Base-by-base conservation (phyloP, 331 rosid species). In the Ulmus americana region DNA sequence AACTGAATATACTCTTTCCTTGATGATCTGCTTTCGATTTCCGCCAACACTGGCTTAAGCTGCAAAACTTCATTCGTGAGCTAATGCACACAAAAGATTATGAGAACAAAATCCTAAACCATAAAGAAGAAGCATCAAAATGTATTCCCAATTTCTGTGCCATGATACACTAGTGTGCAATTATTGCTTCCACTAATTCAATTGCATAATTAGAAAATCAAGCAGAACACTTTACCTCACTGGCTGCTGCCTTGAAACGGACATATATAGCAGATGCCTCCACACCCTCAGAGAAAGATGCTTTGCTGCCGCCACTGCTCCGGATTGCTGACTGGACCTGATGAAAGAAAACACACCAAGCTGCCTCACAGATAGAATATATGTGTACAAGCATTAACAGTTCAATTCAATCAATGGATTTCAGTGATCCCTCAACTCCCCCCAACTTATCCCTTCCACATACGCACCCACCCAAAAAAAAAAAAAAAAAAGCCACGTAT, bases 181-280 rank as follows among this genome's bases (percentile, higher is more conserved):
- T 41, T 51, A 45, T 10, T 44, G 20, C 51, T 53, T 45, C 71
- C 59, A 63, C 40, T 62, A 39, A 57, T 67, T 64, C 61, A 68
- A 70, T 39, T 42, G 8, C 64, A 56, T 60, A 43, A 56, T 50
- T 65, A 47, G 10, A 16, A 74, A 16, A 74, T 40, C 20, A 48
- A 69, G 75, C 75, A 13, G 39, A 16, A 63, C 38, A 78, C 41
- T 45, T 67, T 82, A 85, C 99, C 95, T 94, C 97, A 75, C 90
- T 86, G 55, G 99, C 97, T 10, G 92, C 99, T 59, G 96, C 99
- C 95, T 94, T 88, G 82, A 94, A 94, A 70, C 97, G 95, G 57
- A 94, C 97, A 78, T 94, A 87, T 77, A 94, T 83, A 65, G 84
- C 88, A 11, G 99, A 90, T 76, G 99, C 95, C 83, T 90, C 97